A percentile compares a stretch with the other conserved stretches of the same genome.
These are phyloP conservation scores for Didymella lethalis DNA, from an alignment of 2,329 filamentous ascomycete species.

Conservation along the genomic window DNA sequence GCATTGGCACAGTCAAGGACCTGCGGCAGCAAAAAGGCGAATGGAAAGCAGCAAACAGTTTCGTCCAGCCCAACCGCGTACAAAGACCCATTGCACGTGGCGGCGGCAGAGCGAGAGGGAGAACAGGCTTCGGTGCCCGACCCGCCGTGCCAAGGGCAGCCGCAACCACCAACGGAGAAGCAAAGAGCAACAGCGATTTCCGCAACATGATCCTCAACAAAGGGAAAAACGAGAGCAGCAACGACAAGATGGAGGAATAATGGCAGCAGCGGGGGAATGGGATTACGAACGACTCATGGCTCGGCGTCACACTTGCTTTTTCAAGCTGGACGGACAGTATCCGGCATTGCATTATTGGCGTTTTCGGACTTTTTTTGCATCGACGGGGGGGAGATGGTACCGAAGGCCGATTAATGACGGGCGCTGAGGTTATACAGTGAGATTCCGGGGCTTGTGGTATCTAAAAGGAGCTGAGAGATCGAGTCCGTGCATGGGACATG, in stretches of 20 bases:
- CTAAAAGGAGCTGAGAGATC: background rate
- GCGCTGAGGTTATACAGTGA: background rate
- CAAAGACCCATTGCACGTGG: conserved; percentile 40
- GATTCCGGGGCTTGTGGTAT: background rate
- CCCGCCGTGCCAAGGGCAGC: conserved; percentile 34
- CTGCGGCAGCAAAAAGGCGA: conserved; percentile 49
- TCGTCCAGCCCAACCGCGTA: conserved; percentile 39
- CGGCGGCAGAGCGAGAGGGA: conserved; percentile 40
- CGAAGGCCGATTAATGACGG: background rate
- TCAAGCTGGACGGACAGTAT: conserved; percentile 18
- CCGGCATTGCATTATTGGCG: conserved; percentile 19
- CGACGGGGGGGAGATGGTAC: background rate
- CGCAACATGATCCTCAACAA: conserved; percentile 61
- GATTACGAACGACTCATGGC: conserved; percentile 20
- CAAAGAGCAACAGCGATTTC: conserved; percentile 67
- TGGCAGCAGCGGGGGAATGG: conserved; percentile 18
- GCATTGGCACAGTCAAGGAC: conserved; percentile 61
- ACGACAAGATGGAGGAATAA: conserved; percentile 39
- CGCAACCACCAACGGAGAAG: conserved; percentile 28
- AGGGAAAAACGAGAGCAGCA: conserved; percentile 30
- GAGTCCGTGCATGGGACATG: background rate
- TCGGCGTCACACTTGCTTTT: conserved; percentile 9
- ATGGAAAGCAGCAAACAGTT: conserved; percentile 50
- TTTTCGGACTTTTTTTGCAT: conserved; percentile 3
- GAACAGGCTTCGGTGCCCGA: conserved; percentile 39